These are phyloP conservation scores for Glonium stellatum DNA, from an alignment of 495 filamentous ascomycete species.

Conservation along the genomic window DNA sequence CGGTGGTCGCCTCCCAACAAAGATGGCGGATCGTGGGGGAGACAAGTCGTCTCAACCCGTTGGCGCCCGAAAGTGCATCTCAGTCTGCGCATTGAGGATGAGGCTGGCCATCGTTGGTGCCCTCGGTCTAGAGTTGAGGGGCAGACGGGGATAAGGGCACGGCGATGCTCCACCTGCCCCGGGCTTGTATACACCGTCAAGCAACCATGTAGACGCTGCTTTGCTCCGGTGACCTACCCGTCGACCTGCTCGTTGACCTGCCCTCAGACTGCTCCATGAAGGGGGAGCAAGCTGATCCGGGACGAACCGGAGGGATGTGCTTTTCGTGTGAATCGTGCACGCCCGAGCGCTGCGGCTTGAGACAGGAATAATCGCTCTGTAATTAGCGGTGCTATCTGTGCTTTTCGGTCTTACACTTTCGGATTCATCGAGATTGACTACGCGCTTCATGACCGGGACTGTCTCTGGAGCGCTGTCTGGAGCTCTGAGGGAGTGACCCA, in stretches of 20 bases:
- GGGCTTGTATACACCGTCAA: too few relatives aligned
- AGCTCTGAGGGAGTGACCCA: too few relatives aligned
- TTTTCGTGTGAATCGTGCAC: not conserved
- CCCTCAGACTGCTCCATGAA: too few relatives aligned
- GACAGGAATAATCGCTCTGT: constrained; percentile 1
- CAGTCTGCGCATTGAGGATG: not conserved
- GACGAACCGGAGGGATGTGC: not conserved
- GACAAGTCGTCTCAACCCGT: too few relatives aligned
- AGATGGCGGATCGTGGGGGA: too few relatives aligned
- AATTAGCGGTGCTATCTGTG: not conserved
- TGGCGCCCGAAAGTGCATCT: constrained; percentile 21
- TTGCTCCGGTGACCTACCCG: too few relatives aligned
- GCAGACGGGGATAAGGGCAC: not conserved
- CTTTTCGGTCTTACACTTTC: constrained; percentile 2
- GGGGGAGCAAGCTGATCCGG: not conserved
- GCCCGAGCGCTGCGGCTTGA: not conserved
- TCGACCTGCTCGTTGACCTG: not conserved
- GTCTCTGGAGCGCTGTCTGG: too few relatives aligned
- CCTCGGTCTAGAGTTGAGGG: not conserved
- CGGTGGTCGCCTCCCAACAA: too few relatives aligned
- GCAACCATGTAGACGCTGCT: too few relatives aligned
- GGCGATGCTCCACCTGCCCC: not conserved
- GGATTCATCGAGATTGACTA: not conserved
- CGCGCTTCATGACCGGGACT: too few relatives aligned
- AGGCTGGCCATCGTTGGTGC: too few relatives aligned